Conservation (phyloP, 495 filamentous ascomycete species). For the Tuber indicum region DNA sequence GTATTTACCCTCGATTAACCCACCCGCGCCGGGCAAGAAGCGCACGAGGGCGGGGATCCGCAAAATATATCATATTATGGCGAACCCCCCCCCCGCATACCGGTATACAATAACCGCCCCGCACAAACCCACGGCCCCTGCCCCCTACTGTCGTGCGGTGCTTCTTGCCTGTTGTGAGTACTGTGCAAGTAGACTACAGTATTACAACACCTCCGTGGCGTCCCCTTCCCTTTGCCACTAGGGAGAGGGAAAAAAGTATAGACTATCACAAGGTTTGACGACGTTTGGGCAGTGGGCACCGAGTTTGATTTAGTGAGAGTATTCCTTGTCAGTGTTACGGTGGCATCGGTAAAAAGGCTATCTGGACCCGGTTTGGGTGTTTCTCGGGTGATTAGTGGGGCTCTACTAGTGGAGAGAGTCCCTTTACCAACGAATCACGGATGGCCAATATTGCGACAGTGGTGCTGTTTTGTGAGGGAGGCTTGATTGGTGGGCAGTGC, state of each 20-base stretch:
- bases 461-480: not conserved
- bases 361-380: not conserved
- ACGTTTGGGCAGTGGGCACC: not conserved
- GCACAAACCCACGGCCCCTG: too few species aligned
- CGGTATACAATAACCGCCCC: too few species aligned
- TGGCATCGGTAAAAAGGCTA: not conserved
- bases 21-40: too few species aligned
- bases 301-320: not conserved
- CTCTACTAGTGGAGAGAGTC: not conserved
- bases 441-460: not conserved
- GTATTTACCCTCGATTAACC: too few species aligned
- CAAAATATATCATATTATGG: too few species aligned
- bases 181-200: too few species aligned
- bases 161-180: too few species aligned
- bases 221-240: not conserved
- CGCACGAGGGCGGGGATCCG: too few species aligned
- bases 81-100: too few species aligned
- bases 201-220: not conserved
- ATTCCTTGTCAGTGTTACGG: not conserved
- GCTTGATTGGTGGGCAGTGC: too few species aligned
- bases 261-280: not conserved
- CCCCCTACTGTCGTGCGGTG: too few species aligned
- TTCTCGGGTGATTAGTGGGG: not conserved
- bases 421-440: not conserved
- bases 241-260: not conserved